These are phyloP conservation scores for Plasmodium cynomolgi DNA, from an alignment of 169 alveolate species.

Conservation along the genomic window DNA sequence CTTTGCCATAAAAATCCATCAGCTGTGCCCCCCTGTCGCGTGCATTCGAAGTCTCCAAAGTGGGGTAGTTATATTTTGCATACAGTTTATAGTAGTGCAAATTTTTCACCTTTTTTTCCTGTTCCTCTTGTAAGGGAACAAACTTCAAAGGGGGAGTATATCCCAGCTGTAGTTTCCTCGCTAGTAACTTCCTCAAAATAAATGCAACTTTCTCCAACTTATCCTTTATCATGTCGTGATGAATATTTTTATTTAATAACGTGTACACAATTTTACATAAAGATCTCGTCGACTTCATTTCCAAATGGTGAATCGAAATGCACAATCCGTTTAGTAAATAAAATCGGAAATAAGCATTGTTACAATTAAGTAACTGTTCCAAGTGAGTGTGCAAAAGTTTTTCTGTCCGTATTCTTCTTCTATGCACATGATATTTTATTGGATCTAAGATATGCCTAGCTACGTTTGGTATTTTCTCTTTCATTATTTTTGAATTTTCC, in stretches of 20 bases:
- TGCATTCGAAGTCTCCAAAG: not conserved
- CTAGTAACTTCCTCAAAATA: conserved; percentile 79
- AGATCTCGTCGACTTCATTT: conserved; percentile 80
- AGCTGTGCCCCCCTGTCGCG: not conserved
- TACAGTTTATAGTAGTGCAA: conserved; percentile 60
- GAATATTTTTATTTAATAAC: conserved; percentile 74
- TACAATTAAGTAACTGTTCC: conserved; percentile 82
- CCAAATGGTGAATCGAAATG: conserved; percentile 81
- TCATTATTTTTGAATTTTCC: conserved; percentile 78
- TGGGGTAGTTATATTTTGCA: conserved; percentile 56
- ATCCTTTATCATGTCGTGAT: conserved; percentile 76
- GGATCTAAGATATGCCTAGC: conserved; percentile 84
- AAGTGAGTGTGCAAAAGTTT: conserved; percentile 82
- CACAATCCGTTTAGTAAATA: conserved; percentile 79
- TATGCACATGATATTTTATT: conserved; percentile 79
- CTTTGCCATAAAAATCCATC: conserved; percentile 35
- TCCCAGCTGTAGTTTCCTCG: conserved; percentile 84
- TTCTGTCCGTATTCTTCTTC: conserved; percentile 79
- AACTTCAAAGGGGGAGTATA: conserved; percentile 86
- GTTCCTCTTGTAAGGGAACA: conserved; percentile 55
- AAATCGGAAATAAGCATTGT: conserved; percentile 77
- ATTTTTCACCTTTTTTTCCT: conserved; percentile 47
- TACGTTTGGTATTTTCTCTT: conserved; percentile 82
- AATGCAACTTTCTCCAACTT: conserved; percentile 77
- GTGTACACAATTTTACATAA: conserved; percentile 81